These are phyloP conservation scores for Neurospora sp. DNA, from an alignment of 495 filamentous ascomycete species.

Conservation along the genomic window DNA sequence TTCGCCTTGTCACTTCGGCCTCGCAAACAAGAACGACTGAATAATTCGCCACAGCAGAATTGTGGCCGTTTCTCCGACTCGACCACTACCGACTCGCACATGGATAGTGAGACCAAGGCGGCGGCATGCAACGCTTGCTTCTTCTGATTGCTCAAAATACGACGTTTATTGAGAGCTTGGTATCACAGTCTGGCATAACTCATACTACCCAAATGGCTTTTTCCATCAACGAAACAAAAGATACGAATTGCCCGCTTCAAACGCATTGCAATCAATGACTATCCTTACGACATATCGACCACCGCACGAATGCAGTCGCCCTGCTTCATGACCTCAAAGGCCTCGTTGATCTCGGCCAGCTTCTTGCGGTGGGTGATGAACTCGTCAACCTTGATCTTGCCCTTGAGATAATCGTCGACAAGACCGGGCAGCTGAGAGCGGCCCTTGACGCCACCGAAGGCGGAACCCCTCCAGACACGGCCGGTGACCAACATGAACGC, in stretches of 20 bases:
- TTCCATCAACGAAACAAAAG: background rate
- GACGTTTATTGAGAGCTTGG: background rate
- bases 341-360: slow-evolving; percentile 71
- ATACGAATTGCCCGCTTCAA: slow-evolving; percentile 2
- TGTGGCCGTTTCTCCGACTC: background rate
- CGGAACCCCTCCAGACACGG: slow-evolving; percentile 94
- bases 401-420: slow-evolving; percentile 81
- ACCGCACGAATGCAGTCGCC: slow-evolving; percentile 93
- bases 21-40: background rate
- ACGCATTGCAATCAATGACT: background rate
- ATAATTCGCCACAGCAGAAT: background rate
- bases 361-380: slow-evolving; percentile 95
- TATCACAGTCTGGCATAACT: background rate
- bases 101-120: background rate
- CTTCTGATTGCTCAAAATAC: background rate
- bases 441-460: slow-evolving; percentile 97
- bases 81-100: background rate
- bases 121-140: background rate
- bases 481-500: slow-evolving; percentile 98
- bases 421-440: slow-evolving; percentile 83
- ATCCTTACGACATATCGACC: slow-evolving; percentile 42
- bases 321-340: slow-evolving; percentile 88
- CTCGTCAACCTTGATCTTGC: slow-evolving; percentile 94
- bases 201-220: background rate
- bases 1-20: background rate